Percentiles rank a stretch among this genome's conserved stretches.
Evolutionary conservation across 768 basidiomycete species (phyloP).

Genomic region (Mycena indigotica): DNA sequence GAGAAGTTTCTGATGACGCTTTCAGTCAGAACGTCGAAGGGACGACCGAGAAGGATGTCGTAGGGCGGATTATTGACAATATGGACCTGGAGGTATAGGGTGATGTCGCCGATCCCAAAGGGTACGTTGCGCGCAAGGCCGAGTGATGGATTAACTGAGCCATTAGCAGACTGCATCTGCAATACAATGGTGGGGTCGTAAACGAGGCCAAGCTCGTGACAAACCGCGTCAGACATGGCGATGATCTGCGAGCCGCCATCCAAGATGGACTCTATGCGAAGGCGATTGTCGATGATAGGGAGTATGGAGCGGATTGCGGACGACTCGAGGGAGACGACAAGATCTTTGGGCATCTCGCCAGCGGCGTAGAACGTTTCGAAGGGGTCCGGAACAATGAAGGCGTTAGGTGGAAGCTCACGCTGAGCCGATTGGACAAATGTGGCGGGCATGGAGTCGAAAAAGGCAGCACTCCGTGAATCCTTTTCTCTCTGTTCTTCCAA

Average conservation of each 20-base stretch:
- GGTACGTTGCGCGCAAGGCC: background rate
- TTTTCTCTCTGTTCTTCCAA: background rate
- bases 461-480: background rate
- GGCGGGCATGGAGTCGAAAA: constrained; percentile 9
- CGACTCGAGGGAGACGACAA: background rate
- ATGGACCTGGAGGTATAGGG: background rate
- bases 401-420: background rate
- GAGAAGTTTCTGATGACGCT: background rate
- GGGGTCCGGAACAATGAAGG: background rate
- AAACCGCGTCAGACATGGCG: background rate
- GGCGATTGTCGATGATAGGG: background rate
- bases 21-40: background rate
- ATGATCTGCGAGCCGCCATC: background rate
- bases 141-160: background rate
- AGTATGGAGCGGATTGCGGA: background rate
- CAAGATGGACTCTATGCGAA: background rate
- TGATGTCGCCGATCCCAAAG: background rate
- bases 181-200: background rate
- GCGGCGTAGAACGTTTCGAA: background rate
- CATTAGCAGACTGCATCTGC: background rate
- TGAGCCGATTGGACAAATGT: background rate
- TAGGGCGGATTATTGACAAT: background rate
- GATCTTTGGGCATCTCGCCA: background rate
- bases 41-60: background rate
- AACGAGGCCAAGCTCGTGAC: background rate